These are phyloP conservation scores for Cercospora sp. DNA, from an alignment of 2,329 filamentous ascomycete genomes.

Conservation along the genomic window DNA sequence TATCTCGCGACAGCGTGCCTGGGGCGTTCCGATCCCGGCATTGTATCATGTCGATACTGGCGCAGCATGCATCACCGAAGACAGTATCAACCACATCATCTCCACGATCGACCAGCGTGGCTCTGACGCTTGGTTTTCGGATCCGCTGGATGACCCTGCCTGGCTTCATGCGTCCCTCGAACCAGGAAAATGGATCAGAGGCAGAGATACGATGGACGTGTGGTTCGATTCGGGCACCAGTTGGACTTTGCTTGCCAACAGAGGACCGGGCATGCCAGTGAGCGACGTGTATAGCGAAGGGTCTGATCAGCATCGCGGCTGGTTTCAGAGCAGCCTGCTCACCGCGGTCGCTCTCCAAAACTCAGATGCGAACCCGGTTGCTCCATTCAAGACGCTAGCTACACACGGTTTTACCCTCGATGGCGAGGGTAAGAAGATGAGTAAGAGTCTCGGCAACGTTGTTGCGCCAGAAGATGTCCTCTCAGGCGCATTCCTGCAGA, in stretches of 20 bases:
- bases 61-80: conserved; percentile 73
- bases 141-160: conserved; percentile 68
- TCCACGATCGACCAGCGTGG: conserved; percentile 72
- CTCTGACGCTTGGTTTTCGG: conserved; percentile 94
- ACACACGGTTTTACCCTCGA: conserved; percentile 96
- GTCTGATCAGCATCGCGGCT: conserved; percentile 92
- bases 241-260: conserved; percentile 63
- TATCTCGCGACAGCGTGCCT: conserved; percentile 91
- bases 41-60: conserved; percentile 66
- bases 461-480: conserved; percentile 81
- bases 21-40: conserved; percentile 95
- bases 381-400: conserved; percentile 86
- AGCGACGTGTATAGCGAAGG: conserved; percentile 94
- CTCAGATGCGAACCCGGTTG: conserved; percentile 43
- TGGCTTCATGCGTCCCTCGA: conserved; percentile 72
- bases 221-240: conserved; percentile 99
- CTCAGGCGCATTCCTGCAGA: conserved; percentile 74
- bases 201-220: conserved; percentile 96
- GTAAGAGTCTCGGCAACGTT: conserved; percentile 90
- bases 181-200: conserved; percentile 64
- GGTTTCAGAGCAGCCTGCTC: conserved; percentile 95
- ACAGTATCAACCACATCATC: conserved; percentile 83
- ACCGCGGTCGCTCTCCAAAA: conserved; percentile 73
- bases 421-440: conserved; percentile 93
- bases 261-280: conserved; percentile 44